Evolutionary conservation across 306 rosid species (phyloP).

Genomic region (Canavalia gladiata): DNA sequence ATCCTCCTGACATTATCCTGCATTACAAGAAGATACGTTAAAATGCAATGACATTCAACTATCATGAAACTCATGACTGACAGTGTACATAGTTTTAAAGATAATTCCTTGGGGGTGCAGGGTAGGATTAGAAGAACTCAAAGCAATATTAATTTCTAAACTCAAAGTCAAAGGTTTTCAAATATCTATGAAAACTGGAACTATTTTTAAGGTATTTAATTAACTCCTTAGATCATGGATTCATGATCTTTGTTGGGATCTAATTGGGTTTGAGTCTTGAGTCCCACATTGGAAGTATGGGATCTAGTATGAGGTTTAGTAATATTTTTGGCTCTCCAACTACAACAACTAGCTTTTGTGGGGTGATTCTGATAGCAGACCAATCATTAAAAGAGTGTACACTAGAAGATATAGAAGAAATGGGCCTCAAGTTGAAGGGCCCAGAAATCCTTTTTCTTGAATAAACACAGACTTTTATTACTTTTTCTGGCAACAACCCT

Average conservation of each 20-base stretch:
- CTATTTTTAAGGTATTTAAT: conserved; percentile 1
- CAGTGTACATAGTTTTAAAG: conserved; percentile 12
- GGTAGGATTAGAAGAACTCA: conserved; percentile 24
- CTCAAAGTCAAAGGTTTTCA: conserved; percentile 8
- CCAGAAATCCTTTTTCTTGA: too few relatives aligned
- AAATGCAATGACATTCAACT: conserved; percentile 28
- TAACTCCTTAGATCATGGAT: conserved; percentile 8
- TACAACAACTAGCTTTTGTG: too few relatives aligned
- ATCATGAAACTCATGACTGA: conserved; percentile 18
- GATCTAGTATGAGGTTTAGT: too few relatives aligned
- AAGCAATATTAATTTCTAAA: conserved; percentile 28
- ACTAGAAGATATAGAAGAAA: too few relatives aligned
- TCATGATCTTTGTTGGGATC: not conserved
- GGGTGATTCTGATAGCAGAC: too few relatives aligned
- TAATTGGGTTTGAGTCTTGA: too few relatives aligned
- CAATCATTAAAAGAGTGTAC: too few relatives aligned
- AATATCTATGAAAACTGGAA: conserved; percentile 14
- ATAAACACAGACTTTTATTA: too few relatives aligned
- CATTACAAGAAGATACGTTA: conserved; percentile 50
- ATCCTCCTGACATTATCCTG: conserved; percentile 70
- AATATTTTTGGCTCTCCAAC: too few relatives aligned
- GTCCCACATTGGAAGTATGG: too few relatives aligned
- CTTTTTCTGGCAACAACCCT: too few relatives aligned
- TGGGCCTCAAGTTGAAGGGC: too few relatives aligned
- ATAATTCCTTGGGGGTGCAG: conserved; percentile 20